A percentile compares a stretch with the other conserved stretches of the same genome.
phyloP scores from a whole-genome alignment of 2,329 filamentous ascomycete species.

The Pseudopyricularia cyperi region DNA sequence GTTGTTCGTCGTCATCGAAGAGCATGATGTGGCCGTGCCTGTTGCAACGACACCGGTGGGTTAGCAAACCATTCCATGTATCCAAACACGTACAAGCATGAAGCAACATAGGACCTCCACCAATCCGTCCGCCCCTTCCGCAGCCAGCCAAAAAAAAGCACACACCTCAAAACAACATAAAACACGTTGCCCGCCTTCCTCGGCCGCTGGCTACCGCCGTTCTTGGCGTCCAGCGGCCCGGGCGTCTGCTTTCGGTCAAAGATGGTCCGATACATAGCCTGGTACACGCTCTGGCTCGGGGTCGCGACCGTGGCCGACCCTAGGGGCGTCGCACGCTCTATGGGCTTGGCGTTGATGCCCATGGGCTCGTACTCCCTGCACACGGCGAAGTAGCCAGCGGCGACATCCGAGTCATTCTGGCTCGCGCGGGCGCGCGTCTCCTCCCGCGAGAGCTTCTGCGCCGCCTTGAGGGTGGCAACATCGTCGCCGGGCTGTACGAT shows the following conservation, averaged over 20 bases:
- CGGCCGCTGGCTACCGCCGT: slow-evolving; percentile 35
- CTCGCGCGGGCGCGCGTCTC: slow-evolving; percentile 40
- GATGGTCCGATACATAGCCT: slow-evolving; percentile 93
- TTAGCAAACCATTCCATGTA: background rate
- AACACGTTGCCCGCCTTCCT: slow-evolving; percentile 76
- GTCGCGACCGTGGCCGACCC: slow-evolving; percentile 61
- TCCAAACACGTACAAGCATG: background rate
- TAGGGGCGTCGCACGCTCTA: slow-evolving; percentile 70
- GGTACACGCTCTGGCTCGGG: slow-evolving; percentile 88
- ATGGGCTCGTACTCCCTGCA: slow-evolving; percentile 86
- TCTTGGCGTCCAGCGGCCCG: slow-evolving; percentile 33
- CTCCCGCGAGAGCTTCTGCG: slow-evolving; percentile 43
- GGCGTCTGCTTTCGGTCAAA: slow-evolving; percentile 62
- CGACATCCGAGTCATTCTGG: slow-evolving; percentile 59
- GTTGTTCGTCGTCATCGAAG: slow-evolving; percentile 88
- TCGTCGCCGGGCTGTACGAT: slow-evolving; percentile 52
- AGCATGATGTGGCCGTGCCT: slow-evolving; percentile 95
- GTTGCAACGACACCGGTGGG: background rate
- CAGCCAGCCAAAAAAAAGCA: slow-evolving; percentile 3
- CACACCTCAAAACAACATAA: slow-evolving; percentile 76
- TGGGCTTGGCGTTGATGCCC: slow-evolving; percentile 84
- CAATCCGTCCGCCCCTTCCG: background rate
- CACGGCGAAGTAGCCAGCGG: slow-evolving; percentile 89
- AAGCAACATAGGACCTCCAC: background rate
- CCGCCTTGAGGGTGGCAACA: slow-evolving; percentile 46